Conservation (phyloP, 1,284 basidiomycete genomes). For the Trichosporon ovoides region DNA sequence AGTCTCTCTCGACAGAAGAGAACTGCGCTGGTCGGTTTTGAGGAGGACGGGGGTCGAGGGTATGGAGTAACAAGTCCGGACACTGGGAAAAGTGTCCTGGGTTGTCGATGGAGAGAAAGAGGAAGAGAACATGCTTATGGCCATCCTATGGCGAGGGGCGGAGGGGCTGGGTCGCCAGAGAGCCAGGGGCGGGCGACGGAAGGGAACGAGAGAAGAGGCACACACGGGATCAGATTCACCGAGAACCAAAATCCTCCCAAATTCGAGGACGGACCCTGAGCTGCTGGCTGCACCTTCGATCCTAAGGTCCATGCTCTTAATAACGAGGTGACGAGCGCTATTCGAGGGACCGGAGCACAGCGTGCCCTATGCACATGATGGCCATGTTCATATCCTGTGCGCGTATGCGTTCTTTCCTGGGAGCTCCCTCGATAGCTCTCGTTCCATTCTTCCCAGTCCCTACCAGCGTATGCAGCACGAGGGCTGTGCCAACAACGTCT, state of each 20-base stretch:
- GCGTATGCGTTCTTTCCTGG: too few relatives aligned
- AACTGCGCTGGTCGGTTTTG: slow-evolving; percentile 4
- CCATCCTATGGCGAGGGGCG: background rate
- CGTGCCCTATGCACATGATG: too few relatives aligned
- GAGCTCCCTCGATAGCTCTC: too few relatives aligned
- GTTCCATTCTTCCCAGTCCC: too few relatives aligned
- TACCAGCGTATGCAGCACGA: too few relatives aligned
- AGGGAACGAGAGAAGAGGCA: background rate
- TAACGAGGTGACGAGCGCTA: too few relatives aligned
- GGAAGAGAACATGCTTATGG: background rate
- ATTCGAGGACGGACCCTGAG: background rate
- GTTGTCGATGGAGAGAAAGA: slow-evolving; percentile 2
- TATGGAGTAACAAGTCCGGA: slow-evolving; percentile 1
- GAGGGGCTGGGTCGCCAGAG: background rate
- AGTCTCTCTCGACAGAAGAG: background rate
- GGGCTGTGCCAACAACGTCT: too few relatives aligned
- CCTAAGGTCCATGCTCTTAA: too few relatives aligned
- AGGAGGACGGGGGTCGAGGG: background rate
- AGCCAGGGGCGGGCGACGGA: background rate
- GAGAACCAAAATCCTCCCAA: slow-evolving; percentile 2
- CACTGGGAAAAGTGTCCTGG: slow-evolving; percentile 12
- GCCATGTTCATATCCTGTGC: too few relatives aligned
- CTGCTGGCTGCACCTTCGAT: too few relatives aligned
- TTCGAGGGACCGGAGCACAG: too few relatives aligned
- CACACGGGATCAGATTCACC: slow-evolving; percentile 1